Evolutionary conservation across 306 rosid species (phyloP), one percentile per base, ranked within the genome.

Genomic region (Citrullus mucosospermus): DNA sequence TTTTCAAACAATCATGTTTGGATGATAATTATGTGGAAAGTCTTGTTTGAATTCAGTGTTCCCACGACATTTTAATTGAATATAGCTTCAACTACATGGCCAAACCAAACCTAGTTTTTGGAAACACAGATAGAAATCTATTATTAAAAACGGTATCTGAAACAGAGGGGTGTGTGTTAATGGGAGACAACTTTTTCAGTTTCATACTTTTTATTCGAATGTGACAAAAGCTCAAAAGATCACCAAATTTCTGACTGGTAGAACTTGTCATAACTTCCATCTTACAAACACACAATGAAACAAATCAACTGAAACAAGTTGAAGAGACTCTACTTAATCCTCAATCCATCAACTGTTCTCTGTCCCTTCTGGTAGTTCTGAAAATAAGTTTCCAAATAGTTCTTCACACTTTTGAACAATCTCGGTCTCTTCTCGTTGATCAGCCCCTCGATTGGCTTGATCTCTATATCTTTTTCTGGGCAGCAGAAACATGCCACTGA

Each of bases 311-410:
- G 17, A 12, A 48, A 48, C 54, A 48, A 0, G 16, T 25, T 25
- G 28, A 25, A 25, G 6, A 12, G 17, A 48, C 54, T 48, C 54
- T 48, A 82, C 28, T 25, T 25, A 22, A 89, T 76, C 78, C 79
- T 88, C 8, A 79, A 88, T 68, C 85, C 85, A 62, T 91, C 94
- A 56, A 92, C 86, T 78, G 95, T 22, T 48, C 93, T 87, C 82
- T 50, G 79, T 2, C 90, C 91, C 80, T 82, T 73, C 70, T 90
- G 97, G 77, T 92, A 90, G 84, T 92, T 76, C 43, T 85, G 78
- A 58, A 83, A 87, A 79, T 82, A 89, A 9, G 61, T 78, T 36
- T n/a, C 72, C 0, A 15, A 7, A 79, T 85, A 92, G 76, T 87
- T 57, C 71, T 83, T 88, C 17, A 87, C 71, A 0, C 80, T 80